Base-by-base conservation (phyloP, 1,139 yeast species). In the Kodamaea fungicola region DNA sequence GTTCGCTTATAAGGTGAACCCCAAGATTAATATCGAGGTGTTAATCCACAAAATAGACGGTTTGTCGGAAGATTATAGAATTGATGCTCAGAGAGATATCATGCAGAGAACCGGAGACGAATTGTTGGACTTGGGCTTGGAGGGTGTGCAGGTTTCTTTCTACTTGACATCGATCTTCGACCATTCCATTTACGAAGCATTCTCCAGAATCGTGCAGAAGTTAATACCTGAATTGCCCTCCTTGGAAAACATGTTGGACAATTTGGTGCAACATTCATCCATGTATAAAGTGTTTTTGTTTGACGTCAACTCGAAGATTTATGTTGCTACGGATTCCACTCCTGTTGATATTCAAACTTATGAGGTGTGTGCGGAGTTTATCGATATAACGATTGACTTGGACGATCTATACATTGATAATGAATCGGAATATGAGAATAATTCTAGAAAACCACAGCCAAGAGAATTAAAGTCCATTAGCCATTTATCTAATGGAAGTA, bases 101-200 rank as follows among this genome's bases (percentile, higher is more conserved):
- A 89, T 89, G 88, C 97, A 90, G 60, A 71, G 97, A 46, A 88
- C 94, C 0, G 95, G 95, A 8, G 98, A 92, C 59, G 97, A 90
- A 56, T 68, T 92, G 35, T 70, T 84, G 41, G 98, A 90, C 55
- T 75, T 86, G 49, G 97, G 96, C 1, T 68, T 90, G 31, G 95
- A 88, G 54, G 95, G 95, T 12, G 95, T 89, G 12, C 94, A 88
- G 54, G 86, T 92, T 5, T 81, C 94, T 2, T 92, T 90, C 61
- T 92, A 92, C 57, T 68, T 89, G 50, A 92, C 98, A 0, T 84
- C 95, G 1, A 92, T 92, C 31, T 92, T 90, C 58, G 97, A 92
- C 60, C 97, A 90, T 58, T 86, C 96, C 12, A 88, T 92, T 38
- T 89, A 90, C 57, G 98, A 92, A 59, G 97, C 97, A 1, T 88